A percentile compares a stretch with the other conserved stretches of the same genome.
Conservation (phyloP, 306 rosid species). For the Acmispon strigosus region DNA sequence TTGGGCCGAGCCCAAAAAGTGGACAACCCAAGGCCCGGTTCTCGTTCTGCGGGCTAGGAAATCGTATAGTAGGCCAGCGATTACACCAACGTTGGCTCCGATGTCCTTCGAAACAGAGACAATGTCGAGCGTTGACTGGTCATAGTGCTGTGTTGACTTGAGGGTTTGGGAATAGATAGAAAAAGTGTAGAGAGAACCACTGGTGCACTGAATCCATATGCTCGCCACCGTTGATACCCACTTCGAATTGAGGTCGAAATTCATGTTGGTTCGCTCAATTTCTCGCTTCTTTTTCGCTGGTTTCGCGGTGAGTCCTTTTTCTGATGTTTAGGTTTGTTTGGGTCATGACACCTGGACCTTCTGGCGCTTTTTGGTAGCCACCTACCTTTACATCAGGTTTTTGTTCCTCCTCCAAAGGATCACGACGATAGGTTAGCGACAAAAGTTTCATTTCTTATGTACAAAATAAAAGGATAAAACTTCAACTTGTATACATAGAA, state of each 20-base stretch:
- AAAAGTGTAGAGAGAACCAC: constrained; percentile 77
- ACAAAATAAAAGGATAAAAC: too few relatives aligned
- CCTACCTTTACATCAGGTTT: background rate
- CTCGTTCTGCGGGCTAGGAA: background rate
- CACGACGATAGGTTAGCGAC: too few relatives aligned
- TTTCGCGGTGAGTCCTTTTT: background rate
- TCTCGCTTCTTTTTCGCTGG: too few relatives aligned
- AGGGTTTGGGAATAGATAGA: constrained; percentile 66
- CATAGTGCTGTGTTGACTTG: constrained; percentile 64
- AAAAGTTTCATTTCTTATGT: too few relatives aligned
- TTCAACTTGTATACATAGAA: too few relatives aligned
- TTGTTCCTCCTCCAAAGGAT: background rate
- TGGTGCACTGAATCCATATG: constrained; percentile 76
- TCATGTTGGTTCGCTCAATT: background rate
- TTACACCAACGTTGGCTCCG: constrained; percentile 63
- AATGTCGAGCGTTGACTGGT: constrained; percentile 79
- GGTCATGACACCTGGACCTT: background rate
- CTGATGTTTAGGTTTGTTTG: background rate
- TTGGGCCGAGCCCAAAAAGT: constrained; percentile 48
- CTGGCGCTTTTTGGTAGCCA: background rate
- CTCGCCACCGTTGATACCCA: constrained; percentile 70
- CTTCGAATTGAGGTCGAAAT: constrained; percentile 18
- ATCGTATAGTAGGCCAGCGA: constrained; percentile 58
- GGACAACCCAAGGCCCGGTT: constrained; percentile 64
- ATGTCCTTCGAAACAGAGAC: constrained; percentile 80